phyloP scores from a whole-genome alignment of 2,329 filamentous ascomycete genomes.

The Cryphonectria japonica region DNA sequence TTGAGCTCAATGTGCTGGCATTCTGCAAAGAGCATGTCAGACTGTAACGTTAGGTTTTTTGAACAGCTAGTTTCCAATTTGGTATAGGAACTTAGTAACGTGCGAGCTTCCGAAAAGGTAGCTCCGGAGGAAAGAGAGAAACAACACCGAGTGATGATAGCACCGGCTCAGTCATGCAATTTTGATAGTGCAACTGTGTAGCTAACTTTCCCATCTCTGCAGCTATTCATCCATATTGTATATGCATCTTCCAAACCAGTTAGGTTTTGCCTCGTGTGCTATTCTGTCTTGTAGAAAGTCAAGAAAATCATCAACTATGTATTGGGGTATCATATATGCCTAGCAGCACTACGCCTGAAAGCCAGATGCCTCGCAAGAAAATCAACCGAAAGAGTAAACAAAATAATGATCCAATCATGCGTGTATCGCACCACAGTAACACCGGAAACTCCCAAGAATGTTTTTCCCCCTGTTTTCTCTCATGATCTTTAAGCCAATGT shows the following conservation, averaged over 20 bases:
- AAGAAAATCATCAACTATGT: not conserved
- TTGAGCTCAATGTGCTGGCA: not conserved
- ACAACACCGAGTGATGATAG: not conserved
- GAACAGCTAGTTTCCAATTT: not conserved
- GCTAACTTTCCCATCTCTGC: not conserved
- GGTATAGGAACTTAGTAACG: not conserved
- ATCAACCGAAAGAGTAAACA: not conserved
- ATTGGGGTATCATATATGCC: slow-evolving; percentile 33
- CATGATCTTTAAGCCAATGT: slow-evolving; percentile 1
- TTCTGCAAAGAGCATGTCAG: not conserved
- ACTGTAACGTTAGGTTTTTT: not conserved
- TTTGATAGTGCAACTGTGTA: not conserved
- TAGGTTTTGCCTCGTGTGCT: not conserved
- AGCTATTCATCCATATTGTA: not conserved
- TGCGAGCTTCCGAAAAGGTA: not conserved
- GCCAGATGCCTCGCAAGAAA: slow-evolving; percentile 25
- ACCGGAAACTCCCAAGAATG: not conserved
- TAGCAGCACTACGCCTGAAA: slow-evolving; percentile 30
- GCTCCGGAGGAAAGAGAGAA: not conserved
- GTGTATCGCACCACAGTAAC: not conserved
- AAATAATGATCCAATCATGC: not conserved
- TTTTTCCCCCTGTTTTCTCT: not conserved
- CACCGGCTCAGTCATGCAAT: not conserved
- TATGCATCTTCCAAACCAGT: not conserved
- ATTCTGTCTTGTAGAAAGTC: too few relatives aligned